Percentiles rank a stretch among this genome's conserved stretches.
Conservation (phyloP, 768 basidiomycete genomes). For the Mycena pura region DNA sequence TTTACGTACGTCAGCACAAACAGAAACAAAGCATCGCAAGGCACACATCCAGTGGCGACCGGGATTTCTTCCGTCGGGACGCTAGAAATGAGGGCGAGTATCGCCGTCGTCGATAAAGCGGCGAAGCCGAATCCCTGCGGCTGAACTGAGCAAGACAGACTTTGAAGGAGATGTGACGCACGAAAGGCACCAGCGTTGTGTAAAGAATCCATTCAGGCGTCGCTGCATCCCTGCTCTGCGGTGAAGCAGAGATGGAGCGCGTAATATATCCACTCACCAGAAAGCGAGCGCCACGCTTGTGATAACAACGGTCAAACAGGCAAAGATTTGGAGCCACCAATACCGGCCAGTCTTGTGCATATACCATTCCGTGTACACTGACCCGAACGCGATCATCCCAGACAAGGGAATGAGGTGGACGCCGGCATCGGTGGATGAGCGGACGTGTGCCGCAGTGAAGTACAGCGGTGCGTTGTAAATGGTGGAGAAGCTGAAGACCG, state of each 20-base stretch:
- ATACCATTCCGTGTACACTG: constrained; percentile 68
- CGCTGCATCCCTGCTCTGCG: neutral
- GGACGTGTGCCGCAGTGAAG: constrained; percentile 64
- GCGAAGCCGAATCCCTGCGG: constrained; percentile 66
- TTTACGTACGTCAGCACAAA: constrained; percentile 32
- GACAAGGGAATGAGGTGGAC: constrained; percentile 76
- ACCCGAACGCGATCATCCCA: constrained; percentile 65
- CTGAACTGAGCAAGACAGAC: too few species aligned
- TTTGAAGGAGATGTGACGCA: too few species aligned
- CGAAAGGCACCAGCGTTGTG: constrained; percentile 37
- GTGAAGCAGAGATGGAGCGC: too few species aligned
- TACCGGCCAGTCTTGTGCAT: constrained; percentile 32
- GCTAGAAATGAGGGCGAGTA: constrained; percentile 69
- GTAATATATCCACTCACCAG: neutral
- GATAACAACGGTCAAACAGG: constrained; percentile 10
- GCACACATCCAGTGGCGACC: constrained; percentile 72
- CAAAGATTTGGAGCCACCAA: constrained; percentile 21
- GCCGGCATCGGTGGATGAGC: constrained; percentile 60
- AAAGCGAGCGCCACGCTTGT: constrained; percentile 12
- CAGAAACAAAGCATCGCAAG: constrained; percentile 1
- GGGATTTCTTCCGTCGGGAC: constrained; percentile 65
- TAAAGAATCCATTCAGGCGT: constrained; percentile 29
- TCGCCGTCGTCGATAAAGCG: constrained; percentile 59
- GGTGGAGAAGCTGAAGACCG: constrained; percentile 34
- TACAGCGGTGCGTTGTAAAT: constrained; percentile 73